Evolutionary conservation across 768 basidiomycete genomes (phyloP).

Genomic region (Candolleomyces eurysporus): DNA sequence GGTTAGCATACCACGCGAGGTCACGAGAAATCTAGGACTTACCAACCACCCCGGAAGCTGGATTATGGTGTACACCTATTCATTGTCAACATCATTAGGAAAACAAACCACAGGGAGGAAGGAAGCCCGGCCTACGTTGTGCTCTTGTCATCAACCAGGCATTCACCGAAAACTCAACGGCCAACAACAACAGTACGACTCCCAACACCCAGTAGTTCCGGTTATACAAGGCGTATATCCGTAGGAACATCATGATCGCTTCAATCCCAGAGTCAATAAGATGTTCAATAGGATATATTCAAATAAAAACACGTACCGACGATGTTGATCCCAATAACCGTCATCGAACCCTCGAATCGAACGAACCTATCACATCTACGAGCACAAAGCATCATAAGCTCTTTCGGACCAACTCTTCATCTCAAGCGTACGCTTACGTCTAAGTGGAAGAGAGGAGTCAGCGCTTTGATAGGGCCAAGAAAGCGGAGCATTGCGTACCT

Average conservation of each 20-base stretch:
- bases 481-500: slow-evolving; percentile 24
- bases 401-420: neutral
- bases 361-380: slow-evolving; percentile 45
- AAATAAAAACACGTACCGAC: slow-evolving; percentile 30
- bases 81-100: neutral
- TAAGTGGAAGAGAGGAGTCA: slow-evolving; percentile 3
- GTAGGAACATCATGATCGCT: slow-evolving; percentile 57
- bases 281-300: neutral
- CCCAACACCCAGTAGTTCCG: slow-evolving; percentile 28
- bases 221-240: slow-evolving; percentile 42
- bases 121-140: slow-evolving; percentile 35
- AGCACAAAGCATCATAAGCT: neutral
- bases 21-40: neutral
- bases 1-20: neutral
- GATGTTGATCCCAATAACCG: slow-evolving; percentile 49
- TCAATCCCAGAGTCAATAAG: neutral
- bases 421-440: slow-evolving; percentile 8
- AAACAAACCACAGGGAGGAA: neutral
- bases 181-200: slow-evolving; percentile 33
- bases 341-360: slow-evolving; percentile 52
- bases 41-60: slow-evolving; percentile 36
- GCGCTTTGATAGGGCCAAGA: neutral
- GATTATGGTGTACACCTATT: slow-evolving; percentile 42
- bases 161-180: slow-evolving; percentile 46
- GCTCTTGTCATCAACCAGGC: slow-evolving; percentile 53